Conservation (phyloP, 345 rosid species). For the Cardiospermum halicacabum region DNA sequence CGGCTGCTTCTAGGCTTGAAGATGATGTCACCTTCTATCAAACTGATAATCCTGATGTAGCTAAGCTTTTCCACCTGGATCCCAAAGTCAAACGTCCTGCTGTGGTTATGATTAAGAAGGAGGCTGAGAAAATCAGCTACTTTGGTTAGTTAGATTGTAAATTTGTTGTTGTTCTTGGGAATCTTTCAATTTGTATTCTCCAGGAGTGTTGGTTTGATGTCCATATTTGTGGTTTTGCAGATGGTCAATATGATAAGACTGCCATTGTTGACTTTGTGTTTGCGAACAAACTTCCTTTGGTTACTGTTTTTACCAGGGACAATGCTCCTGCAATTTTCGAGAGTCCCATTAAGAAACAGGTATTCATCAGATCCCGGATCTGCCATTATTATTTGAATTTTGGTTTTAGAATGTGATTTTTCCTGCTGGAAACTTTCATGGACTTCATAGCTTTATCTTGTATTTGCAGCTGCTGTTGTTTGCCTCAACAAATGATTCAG, state of each 20-base stretch:
- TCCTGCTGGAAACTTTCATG: neutral
- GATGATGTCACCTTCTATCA: conserved; percentile 91
- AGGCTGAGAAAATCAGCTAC: conserved; percentile 74
- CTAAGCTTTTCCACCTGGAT: conserved; percentile 86
- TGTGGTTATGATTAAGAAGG: conserved; percentile 70
- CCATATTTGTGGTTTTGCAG: conserved; percentile 38
- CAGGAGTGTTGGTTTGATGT: neutral
- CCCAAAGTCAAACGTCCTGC: conserved; percentile 75
- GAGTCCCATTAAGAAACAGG: conserved; percentile 91
- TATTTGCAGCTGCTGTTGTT: conserved; percentile 69
- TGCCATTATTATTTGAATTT: neutral
- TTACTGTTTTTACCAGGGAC: conserved; percentile 76
- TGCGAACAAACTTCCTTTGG: conserved; percentile 85
- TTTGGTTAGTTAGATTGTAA: conserved; percentile 53
- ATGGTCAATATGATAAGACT: conserved; percentile 77
- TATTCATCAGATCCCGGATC: conserved; percentile 3
- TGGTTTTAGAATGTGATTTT: neutral
- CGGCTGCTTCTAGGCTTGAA: conserved; percentile 85
- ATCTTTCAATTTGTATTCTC: conserved; percentile 7
- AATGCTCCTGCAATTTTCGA: conserved; percentile 75
- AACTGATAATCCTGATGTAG: conserved; percentile 82
- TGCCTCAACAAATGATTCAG: conserved; percentile 59
- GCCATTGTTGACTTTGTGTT: conserved; percentile 61
- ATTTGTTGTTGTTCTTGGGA: conserved; percentile 6
- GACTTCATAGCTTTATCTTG: conserved; percentile 5